These are phyloP conservation scores for Mycosphaerella sp. DNA, from an alignment of 2,329 filamentous ascomycete genomes.

Conservation along the genomic window DNA sequence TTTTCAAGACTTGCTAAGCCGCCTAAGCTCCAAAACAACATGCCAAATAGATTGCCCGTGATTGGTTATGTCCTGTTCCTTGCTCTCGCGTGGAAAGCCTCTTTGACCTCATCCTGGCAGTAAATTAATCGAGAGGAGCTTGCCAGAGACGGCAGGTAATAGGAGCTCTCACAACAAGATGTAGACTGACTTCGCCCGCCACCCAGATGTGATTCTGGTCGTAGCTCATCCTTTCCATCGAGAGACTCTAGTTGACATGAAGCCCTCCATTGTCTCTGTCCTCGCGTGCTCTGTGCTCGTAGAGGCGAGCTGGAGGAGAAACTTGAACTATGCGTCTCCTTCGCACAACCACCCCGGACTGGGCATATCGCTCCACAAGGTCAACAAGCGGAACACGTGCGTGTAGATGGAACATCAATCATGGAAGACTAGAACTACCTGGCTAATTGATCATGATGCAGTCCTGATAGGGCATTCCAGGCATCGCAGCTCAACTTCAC, in stretches of 20 bases:
- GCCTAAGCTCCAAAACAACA: slow-evolving; percentile 7
- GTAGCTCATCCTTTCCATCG: background rate
- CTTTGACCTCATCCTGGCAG: slow-evolving; percentile 5
- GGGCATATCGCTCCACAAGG: slow-evolving; percentile 58
- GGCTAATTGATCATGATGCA: slow-evolving; percentile 12
- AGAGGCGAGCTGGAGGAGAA: slow-evolving; percentile 36
- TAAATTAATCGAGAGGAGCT: background rate
- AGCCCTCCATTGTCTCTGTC: slow-evolving; percentile 11
- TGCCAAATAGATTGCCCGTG: slow-evolving; percentile 2
- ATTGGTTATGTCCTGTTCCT: background rate
- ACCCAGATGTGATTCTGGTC: background rate
- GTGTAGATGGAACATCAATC: background rate
- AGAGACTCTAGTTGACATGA: slow-evolving; percentile 13
- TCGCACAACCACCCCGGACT: slow-evolving; percentile 58
- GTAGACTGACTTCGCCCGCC: background rate
- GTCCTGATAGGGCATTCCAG: slow-evolving; percentile 41
- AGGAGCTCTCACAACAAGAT: background rate
- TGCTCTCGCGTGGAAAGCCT: slow-evolving; percentile 1
- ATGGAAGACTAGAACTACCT: background rate
- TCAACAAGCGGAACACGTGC: slow-evolving; percentile 48
- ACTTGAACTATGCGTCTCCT: slow-evolving; percentile 63
- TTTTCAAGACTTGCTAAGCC: slow-evolving; percentile 8
- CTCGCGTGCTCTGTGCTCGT: slow-evolving; percentile 15
- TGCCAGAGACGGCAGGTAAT: background rate
- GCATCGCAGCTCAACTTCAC: slow-evolving; percentile 55